Conservation (phyloP, 2,329 filamentous ascomycete genomes). For the Colletotrichum abscissum region DNA sequence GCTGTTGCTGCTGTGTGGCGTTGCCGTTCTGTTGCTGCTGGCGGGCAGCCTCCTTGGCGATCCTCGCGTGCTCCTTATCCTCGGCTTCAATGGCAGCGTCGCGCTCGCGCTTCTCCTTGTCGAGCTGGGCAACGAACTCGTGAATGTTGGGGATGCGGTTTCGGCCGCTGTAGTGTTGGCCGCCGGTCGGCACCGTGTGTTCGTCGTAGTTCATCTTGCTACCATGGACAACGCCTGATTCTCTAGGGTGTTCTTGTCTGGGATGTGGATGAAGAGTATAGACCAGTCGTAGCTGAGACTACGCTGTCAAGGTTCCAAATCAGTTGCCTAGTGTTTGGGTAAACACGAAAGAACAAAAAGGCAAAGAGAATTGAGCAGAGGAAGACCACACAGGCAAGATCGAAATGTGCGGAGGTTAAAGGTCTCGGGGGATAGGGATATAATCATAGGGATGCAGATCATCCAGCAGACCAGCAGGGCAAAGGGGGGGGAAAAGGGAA, state of each 20-base stretch:
- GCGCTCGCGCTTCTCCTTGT: slow-evolving; percentile 80
- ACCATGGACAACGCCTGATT: slow-evolving; percentile 18
- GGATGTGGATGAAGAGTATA: neutral
- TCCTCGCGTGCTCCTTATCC: slow-evolving; percentile 49
- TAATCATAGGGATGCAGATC: slow-evolving; percentile 4
- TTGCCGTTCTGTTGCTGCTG: neutral
- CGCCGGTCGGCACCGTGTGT: slow-evolving; percentile 55
- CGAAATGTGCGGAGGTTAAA: neutral
- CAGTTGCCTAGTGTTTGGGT: neutral
- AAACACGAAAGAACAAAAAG: slow-evolving; percentile 2
- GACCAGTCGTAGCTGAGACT: neutral
- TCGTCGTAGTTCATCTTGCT: slow-evolving; percentile 52
- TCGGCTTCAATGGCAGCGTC: slow-evolving; percentile 77
- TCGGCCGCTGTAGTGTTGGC: slow-evolving; percentile 81
- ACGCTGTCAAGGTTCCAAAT: neutral
- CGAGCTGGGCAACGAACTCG: slow-evolving; percentile 83
- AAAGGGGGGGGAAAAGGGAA: neutral
- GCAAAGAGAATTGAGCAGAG: slow-evolving; percentile 15
- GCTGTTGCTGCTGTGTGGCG: slow-evolving; percentile 7
- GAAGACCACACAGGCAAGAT: slow-evolving; percentile 9
- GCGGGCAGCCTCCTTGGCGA: neutral
- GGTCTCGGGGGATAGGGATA: slow-evolving; percentile 19
- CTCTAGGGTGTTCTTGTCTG: neutral
- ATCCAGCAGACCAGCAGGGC: neutral
- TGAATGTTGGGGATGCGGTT: slow-evolving; percentile 91